Evolutionary conservation across 495 filamentous ascomycete species (phyloP).

Genomic region (Neurospora discreta): DNA sequence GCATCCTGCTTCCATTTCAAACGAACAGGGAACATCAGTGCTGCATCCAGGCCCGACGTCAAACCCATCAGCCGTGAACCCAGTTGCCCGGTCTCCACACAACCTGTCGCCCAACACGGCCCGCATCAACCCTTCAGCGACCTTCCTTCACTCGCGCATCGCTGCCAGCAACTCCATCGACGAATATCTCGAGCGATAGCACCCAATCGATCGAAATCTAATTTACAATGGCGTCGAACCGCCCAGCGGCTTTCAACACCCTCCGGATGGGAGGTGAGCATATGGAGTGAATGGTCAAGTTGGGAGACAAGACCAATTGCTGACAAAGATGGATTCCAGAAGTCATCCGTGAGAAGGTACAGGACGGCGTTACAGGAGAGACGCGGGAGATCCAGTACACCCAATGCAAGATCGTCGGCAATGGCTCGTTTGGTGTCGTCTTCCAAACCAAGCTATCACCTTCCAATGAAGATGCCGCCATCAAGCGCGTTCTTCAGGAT

Average conservation of each 20-base stretch:
- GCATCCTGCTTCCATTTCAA: background rate
- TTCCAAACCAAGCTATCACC: slow-evolving; percentile 98
- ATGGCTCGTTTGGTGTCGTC: slow-evolving; percentile 96
- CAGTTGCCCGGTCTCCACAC: slow-evolving; percentile 6
- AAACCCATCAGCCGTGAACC: slow-evolving; percentile 8
- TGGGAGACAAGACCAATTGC: background rate
- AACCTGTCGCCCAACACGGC: slow-evolving; percentile 41
- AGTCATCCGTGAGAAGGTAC: slow-evolving; percentile 96
- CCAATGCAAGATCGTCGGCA: slow-evolving; percentile 99
- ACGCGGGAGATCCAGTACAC: slow-evolving; percentile 95
- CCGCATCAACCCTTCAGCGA: slow-evolving; percentile 16
- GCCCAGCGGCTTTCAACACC: slow-evolving; percentile 42
- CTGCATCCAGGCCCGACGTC: slow-evolving; percentile 9
- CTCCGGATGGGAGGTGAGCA: slow-evolving; percentile 44
- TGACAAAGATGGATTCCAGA: slow-evolving; percentile 41
- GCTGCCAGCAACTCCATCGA: slow-evolving; percentile 7
- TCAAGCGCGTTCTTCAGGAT: slow-evolving; percentile 96
- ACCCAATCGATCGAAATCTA: slow-evolving; percentile 15
- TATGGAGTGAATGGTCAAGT: background rate
- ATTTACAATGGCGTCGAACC: slow-evolving; percentile 37
- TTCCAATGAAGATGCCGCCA: slow-evolving; percentile 93
- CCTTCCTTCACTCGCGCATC: slow-evolving; percentile 18
- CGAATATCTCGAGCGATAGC: slow-evolving; percentile 18
- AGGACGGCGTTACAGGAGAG: slow-evolving; percentile 94
- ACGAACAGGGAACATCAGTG: background rate